phyloP scores from a whole-genome alignment of 2,329 filamentous ascomycete species.

The Cladorrhinum sp. region DNA sequence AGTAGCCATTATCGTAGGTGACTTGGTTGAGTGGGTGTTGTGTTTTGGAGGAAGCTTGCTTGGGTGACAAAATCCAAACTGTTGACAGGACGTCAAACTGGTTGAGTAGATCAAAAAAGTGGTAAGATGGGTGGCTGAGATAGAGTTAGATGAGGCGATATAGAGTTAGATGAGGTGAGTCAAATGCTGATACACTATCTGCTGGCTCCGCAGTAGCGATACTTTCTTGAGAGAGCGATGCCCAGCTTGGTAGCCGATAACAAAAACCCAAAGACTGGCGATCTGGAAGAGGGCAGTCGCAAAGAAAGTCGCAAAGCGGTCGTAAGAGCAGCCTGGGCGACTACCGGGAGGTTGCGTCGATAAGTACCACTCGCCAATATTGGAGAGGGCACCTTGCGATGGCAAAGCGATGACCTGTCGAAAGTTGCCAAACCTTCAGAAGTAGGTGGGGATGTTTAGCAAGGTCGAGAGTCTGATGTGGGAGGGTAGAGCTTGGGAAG shows the following conservation, averaged over 20 bases:
- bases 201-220: no score
- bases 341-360: neutral
- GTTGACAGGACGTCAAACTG: neutral
- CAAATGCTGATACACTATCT: no score
- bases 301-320: neutral
- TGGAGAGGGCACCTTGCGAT: no score
- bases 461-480: neutral
- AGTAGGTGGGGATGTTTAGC: neutral
- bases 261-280: no score
- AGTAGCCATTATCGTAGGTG: neutral
- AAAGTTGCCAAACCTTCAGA: neutral
- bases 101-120: neutral
- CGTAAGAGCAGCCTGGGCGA: neutral
- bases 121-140: neutral
- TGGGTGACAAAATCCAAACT: neutral
- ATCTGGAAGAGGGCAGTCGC: neutral
- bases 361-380: neutral
- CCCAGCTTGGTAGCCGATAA: no score
- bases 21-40: neutral
- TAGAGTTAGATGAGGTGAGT: no score
- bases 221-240: no score
- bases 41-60: neutral
- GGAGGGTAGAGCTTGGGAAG: neutral
- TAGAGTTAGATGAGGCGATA: no score
- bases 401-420: neutral